Evolutionary conservation across 768 basidiomycete genomes (phyloP).

Genomic region (Lactifluus rugatus): DNA sequence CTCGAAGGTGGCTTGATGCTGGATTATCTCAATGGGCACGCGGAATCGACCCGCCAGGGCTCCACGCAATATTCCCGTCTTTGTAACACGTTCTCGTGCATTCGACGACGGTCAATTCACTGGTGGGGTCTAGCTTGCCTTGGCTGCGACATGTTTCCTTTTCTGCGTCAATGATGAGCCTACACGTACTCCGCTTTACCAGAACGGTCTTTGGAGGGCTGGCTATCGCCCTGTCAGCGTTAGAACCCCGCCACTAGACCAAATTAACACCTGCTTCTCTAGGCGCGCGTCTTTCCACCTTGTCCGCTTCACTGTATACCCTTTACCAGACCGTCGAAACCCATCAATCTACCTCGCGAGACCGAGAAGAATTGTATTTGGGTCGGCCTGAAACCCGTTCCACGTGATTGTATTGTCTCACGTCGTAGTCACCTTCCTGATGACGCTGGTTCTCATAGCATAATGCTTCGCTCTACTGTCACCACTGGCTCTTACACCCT

Average conservation of each 20-base stretch:
- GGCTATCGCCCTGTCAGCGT: neutral
- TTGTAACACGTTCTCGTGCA: neutral
- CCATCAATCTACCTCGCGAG: no score
- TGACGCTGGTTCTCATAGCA: neutral
- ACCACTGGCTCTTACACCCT: constrained; percentile 48
- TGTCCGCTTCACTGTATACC: no score
- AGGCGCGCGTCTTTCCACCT: neutral
- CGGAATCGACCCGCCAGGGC: neutral
- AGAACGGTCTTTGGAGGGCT: neutral
- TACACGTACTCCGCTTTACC: neutral
- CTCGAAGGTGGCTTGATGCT: neutral
- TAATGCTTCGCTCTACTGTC: constrained; percentile 44
- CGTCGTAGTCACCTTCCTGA: no score
- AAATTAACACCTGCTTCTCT: neutral
- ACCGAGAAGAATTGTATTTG: neutral
- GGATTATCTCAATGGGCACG: neutral
- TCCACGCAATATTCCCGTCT: neutral
- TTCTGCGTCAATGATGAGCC: neutral
- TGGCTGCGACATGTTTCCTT: no score
- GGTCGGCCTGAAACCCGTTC: no score
- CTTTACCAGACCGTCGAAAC: no score
- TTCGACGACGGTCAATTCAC: no score
- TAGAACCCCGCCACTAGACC: neutral
- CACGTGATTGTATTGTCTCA: constrained; percentile 6
- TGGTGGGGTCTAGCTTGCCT: neutral